A percentile compares a stretch with the other conserved stretches of the same genome.
These are phyloP conservation scores for Monosporascus cannonballus DNA, from an alignment of 2,329 filamentous ascomycete species.

Conservation along the genomic window DNA sequence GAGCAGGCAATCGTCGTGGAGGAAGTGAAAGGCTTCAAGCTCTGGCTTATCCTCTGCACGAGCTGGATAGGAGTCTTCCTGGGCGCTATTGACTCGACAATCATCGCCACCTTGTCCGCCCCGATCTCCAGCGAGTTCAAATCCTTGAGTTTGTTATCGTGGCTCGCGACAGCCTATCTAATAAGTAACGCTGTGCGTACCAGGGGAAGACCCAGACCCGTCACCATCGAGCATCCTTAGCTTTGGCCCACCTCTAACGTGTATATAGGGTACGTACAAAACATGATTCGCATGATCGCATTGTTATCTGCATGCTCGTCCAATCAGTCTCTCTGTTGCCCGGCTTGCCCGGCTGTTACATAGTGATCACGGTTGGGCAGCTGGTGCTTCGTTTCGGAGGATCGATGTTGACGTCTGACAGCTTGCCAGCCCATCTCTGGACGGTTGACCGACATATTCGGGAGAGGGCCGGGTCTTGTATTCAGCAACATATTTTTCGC, in stretches of 20 bases:
- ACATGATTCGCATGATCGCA: background rate
- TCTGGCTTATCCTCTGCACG: slow-evolving; percentile 49
- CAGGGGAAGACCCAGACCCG: background rate
- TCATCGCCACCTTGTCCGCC: slow-evolving; percentile 78
- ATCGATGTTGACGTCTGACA: background rate
- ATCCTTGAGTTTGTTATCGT: slow-evolving; percentile 75
- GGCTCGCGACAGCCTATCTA: slow-evolving; percentile 82
- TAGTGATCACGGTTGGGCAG: no score
- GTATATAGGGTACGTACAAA: background rate
- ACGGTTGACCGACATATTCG: slow-evolving; percentile 82
- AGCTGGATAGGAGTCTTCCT: slow-evolving; percentile 58
- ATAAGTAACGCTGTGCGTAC: slow-evolving; percentile 64
- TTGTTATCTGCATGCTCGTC: background rate
- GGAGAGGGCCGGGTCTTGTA: slow-evolving; percentile 68
- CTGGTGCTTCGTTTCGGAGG: background rate
- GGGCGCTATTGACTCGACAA: slow-evolving; percentile 66
- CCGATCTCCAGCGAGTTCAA: slow-evolving; percentile 80
- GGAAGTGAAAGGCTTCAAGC: slow-evolving; percentile 40
- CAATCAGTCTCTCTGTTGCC: no score
- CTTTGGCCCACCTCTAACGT: background rate
- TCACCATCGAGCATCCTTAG: no score
- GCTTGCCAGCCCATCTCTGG: slow-evolving; percentile 82
- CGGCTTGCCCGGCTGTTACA: no score
- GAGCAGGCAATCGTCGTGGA: slow-evolving; percentile 43
- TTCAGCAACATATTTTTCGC: slow-evolving; percentile 79